Conservation (phyloP, 2,329 filamentous ascomycete genomes). For the Aspergillus candidus region DNA sequence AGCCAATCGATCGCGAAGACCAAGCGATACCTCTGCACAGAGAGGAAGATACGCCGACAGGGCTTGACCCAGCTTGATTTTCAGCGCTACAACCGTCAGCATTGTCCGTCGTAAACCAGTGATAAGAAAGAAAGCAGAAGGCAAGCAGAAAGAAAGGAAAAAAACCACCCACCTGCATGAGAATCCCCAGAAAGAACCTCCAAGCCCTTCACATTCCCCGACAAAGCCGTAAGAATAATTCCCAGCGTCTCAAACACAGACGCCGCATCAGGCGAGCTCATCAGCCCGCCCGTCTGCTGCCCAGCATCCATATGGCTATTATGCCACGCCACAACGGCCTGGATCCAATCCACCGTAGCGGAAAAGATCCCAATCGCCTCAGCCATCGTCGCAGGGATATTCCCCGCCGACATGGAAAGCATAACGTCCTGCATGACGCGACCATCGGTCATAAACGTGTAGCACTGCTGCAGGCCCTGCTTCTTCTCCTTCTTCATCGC, state of each 20-base stretch:
- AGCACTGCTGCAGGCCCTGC: conserved; percentile 11
- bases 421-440: conserved; percentile 38
- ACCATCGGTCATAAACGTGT: conserved; percentile 39
- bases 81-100: conserved; percentile 25
- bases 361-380: conserved; percentile 30
- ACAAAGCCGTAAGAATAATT: conserved; percentile 35
- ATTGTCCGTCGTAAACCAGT: background rate
- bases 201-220: conserved; percentile 31
- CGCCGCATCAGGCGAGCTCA: conserved; percentile 33
- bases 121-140: background rate
- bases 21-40: conserved; percentile 35
- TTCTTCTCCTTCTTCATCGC: conserved; percentile 7
- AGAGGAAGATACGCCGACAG: conserved; percentile 36
- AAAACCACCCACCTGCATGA: conserved; percentile 27
- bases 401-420: conserved; percentile 33
- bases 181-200: conserved; percentile 30
- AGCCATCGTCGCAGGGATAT: conserved; percentile 21
- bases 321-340: conserved; percentile 32
- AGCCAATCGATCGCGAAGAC: conserved; percentile 35
- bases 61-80: conserved; percentile 33
- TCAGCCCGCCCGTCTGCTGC: conserved; percentile 25
- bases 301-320: conserved; percentile 19
- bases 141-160: background rate
- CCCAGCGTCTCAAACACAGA: conserved; percentile 39
- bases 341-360: conserved; percentile 35